Evolutionary conservation across 2,329 filamentous ascomycete genomes (phyloP), one percentile per base, ranked within the genome.

Genomic region (Amylocarpus encephaloides): DNA sequence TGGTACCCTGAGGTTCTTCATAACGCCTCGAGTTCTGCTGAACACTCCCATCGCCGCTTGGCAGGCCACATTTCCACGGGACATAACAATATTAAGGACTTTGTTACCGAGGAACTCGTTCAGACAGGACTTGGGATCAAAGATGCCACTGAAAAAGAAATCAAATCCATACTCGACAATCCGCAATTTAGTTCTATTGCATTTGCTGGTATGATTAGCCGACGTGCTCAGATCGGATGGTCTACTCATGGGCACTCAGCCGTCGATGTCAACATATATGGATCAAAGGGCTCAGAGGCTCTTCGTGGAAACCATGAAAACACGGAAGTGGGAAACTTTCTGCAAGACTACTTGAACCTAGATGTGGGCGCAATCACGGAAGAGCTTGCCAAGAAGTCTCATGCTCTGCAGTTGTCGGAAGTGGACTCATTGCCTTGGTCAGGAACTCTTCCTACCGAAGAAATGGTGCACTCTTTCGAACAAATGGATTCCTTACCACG

Each of bases 221-320:
- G 86, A 4, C 82, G 93, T 53, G 88, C 91, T 1, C 89, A 95
- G 64, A 80, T 95, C 39, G 94, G 93, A 12, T 98, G 93, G 93
- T 85, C 80, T 56, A 95, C 91, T 0, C 92, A 96, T 67, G 93
- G 93, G 26, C 93, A 98, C 71, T 86, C 85, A 16, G 93, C 85
- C 46, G 90, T 93, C 6, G 93, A 98, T 66, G 93, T 98, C 43
- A 98, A 98, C 68, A 88, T 98, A 59, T 98, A 97, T 71, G 85
- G 87, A 46, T 91, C 86, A 0, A 75, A 76, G 41, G 83, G 87
- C 3, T 75, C 79, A 0, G 75, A 79, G 34, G 79, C 79, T 39
- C 73, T 77, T 12, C 74, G 95, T 6, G 92, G 92, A 6, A 97
- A 97, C 67, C 84, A 94, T 48, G 93, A 98, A 73, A 98, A 98